These are phyloP conservation scores for Cladosporium sp. DNA, from an alignment of 2,329 filamentous ascomycete species.

Conservation along the genomic window DNA sequence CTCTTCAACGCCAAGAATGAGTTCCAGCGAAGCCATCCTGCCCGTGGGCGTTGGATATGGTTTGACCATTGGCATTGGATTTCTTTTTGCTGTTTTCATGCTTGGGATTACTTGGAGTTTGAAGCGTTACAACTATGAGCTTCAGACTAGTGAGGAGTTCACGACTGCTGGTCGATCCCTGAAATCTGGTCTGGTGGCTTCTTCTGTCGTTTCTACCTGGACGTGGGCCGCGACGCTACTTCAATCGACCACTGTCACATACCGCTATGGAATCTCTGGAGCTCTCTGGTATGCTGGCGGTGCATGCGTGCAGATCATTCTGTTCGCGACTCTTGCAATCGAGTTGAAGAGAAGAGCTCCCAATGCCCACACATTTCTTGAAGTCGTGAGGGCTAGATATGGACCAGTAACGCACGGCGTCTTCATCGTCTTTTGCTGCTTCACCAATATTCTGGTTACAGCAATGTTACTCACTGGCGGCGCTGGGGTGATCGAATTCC, in stretches of 20 bases:
- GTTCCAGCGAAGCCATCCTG: slow-evolving; percentile 8
- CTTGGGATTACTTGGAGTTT: slow-evolving; percentile 28
- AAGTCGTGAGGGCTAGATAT: slow-evolving; percentile 44
- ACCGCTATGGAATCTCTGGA: slow-evolving; percentile 60
- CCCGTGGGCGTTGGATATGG: slow-evolving; percentile 36
- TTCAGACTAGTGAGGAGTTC: slow-evolving; percentile 64
- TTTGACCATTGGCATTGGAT: slow-evolving; percentile 68
- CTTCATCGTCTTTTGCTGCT: slow-evolving; percentile 69
- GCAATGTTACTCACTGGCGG: slow-evolving; percentile 80
- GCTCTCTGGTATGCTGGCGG: slow-evolving; percentile 63
- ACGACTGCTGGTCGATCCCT: slow-evolving; percentile 80
- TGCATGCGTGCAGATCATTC: slow-evolving; percentile 78
- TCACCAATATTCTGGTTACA: slow-evolving; percentile 75
- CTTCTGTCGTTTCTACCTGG: slow-evolving; percentile 84
- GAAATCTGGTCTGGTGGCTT: slow-evolving; percentile 80
- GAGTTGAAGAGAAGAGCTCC: slow-evolving; percentile 68
- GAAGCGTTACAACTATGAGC: slow-evolving; percentile 37
- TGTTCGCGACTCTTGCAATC: slow-evolving; percentile 87
- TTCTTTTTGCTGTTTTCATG: slow-evolving; percentile 57
- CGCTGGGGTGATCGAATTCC: slow-evolving; percentile 63
- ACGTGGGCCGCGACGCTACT: slow-evolving; percentile 55
- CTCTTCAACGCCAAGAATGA: slow-evolving; percentile 2
- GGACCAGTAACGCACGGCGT: slow-evolving; percentile 67
- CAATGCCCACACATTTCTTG: slow-evolving; percentile 19
- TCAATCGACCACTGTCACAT: slow-evolving; percentile 49